Evolutionary conservation across 2,329 filamentous ascomycete genomes (phyloP).

Genomic region (Chrysoporthe puriensis): DNA sequence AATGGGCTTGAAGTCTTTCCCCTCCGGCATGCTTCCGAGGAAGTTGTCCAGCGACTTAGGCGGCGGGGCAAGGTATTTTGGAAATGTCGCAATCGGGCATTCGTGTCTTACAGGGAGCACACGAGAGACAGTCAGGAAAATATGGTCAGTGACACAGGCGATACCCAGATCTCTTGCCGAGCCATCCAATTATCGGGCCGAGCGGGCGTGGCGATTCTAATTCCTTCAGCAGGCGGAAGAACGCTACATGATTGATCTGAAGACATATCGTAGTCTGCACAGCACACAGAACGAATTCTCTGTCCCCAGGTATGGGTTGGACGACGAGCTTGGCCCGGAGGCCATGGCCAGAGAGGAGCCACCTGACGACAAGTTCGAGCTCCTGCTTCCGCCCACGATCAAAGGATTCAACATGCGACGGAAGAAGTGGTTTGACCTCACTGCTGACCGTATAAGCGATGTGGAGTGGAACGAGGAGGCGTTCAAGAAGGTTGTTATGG

Average conservation of each 20-base stretch:
- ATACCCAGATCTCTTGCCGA: too few relatives aligned
- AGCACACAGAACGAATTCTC: not conserved
- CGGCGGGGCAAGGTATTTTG: too few relatives aligned
- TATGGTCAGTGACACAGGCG: too few relatives aligned
- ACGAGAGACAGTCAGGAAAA: too few relatives aligned
- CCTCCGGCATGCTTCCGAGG: too few relatives aligned
- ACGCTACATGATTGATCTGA: slow-evolving; percentile 7
- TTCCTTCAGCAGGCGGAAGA: too few relatives aligned
- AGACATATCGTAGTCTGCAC: slow-evolving; percentile 4
- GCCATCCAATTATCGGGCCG: too few relatives aligned
- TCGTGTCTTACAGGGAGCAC: too few relatives aligned
- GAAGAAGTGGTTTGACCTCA: slow-evolving; percentile 7
- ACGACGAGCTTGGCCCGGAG: not conserved
- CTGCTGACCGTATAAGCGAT: slow-evolving; percentile 28
- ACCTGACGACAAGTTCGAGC: not conserved
- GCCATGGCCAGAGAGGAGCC: not conserved
- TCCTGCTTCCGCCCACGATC: slow-evolving; percentile 7
- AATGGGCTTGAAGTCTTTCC: too few relatives aligned
- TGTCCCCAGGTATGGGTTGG: not conserved
- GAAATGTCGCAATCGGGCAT: too few relatives aligned
- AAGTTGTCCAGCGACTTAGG: too few relatives aligned
- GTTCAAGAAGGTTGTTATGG: slow-evolving; percentile 36
- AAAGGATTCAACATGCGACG: slow-evolving; percentile 1
- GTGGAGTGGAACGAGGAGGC: slow-evolving; percentile 32
- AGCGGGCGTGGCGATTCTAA: too few relatives aligned